Conservation (phyloP, 176 grass and related monocot species). For the Dendrocalamus sinicus region DNA sequence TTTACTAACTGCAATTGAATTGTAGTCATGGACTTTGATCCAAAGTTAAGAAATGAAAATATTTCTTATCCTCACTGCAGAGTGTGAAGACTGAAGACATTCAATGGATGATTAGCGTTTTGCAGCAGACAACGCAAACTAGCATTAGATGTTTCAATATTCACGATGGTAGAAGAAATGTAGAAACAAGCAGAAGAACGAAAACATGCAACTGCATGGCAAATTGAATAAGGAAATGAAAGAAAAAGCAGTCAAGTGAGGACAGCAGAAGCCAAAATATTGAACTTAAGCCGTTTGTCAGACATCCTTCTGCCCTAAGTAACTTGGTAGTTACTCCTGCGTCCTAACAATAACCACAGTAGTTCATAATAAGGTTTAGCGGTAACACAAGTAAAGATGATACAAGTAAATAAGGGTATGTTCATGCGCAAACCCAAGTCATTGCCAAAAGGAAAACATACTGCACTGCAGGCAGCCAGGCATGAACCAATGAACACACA, state of each 20-base stretch:
- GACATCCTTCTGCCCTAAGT: constrained; percentile 16
- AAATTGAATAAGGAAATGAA: constrained; percentile 20
- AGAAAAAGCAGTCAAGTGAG: background rate
- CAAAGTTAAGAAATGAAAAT: constrained; percentile 13
- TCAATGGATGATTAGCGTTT: background rate
- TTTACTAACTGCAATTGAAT: constrained; percentile 16
- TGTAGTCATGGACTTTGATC: background rate
- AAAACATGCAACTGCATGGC: background rate
- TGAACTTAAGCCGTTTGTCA: background rate
- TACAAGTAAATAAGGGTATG: background rate
- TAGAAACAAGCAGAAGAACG: background rate
- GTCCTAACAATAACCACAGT: background rate
- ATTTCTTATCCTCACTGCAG: background rate
- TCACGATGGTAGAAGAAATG: constrained; percentile 2
- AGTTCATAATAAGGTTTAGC: background rate
- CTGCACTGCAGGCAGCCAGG: background rate
- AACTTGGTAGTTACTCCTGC: constrained; percentile 4
- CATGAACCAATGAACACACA: background rate
- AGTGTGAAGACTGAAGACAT: background rate
- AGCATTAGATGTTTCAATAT: constrained; percentile 18
- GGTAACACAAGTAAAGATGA: background rate
- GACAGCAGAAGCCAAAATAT: constrained; percentile 26
- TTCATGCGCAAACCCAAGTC: background rate
- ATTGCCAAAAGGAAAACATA: background rate
- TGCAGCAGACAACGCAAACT: constrained; percentile 13